Percentiles rank a stretch among this genome's conserved stretches.
These are phyloP conservation scores for Wickerhamiella kurtzmanii DNA, from an alignment of 805 yeast species.

Conservation along the genomic window DNA sequence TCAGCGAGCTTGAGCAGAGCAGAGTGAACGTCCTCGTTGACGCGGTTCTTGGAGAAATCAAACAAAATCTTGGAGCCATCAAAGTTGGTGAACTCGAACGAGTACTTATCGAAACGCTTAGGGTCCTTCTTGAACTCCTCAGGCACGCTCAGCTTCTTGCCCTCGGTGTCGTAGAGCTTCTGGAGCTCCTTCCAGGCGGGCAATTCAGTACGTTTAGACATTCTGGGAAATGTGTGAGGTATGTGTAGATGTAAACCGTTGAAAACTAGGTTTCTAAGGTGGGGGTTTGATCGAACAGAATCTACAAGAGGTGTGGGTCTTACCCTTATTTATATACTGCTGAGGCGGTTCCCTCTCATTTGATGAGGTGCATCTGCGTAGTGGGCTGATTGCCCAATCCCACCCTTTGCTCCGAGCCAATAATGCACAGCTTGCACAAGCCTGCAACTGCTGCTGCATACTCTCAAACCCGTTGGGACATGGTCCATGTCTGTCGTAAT, in stretches of 20 bases:
- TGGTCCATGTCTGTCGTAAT: too few relatives aligned
- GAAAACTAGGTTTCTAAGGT: too few relatives aligned
- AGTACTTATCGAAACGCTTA: slow-evolving; percentile 58
- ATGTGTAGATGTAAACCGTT: too few relatives aligned
- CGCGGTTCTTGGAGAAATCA: slow-evolving; percentile 89
- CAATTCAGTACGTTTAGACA: slow-evolving; percentile 30
- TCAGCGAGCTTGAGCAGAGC: slow-evolving; percentile 66
- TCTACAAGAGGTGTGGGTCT: too few relatives aligned
- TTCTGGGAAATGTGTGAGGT: too few relatives aligned
- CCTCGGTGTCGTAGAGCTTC: slow-evolving; percentile 51
- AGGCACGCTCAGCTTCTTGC: slow-evolving; percentile 58
- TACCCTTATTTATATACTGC: too few relatives aligned
- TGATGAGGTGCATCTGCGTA: background rate
- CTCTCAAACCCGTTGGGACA: too few relatives aligned
- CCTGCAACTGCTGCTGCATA: too few relatives aligned
- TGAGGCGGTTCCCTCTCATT: too few relatives aligned
- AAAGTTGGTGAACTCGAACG: slow-evolving; percentile 66
- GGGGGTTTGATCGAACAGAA: too few relatives aligned
- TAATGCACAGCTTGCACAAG: background rate
- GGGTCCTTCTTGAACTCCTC: slow-evolving; percentile 68
- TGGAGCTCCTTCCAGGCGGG: slow-evolving; percentile 78
- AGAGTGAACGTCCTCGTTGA: slow-evolving; percentile 67
- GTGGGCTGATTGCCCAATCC: background rate
- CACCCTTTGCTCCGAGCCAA: background rate
- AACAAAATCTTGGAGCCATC: slow-evolving; percentile 83